A percentile compares a stretch with the other conserved stretches of the same genome.
These are phyloP conservation scores for Mycosphaerelloides madeirae DNA, from an alignment of 2,329 filamentous ascomycete species.

Conservation along the genomic window DNA sequence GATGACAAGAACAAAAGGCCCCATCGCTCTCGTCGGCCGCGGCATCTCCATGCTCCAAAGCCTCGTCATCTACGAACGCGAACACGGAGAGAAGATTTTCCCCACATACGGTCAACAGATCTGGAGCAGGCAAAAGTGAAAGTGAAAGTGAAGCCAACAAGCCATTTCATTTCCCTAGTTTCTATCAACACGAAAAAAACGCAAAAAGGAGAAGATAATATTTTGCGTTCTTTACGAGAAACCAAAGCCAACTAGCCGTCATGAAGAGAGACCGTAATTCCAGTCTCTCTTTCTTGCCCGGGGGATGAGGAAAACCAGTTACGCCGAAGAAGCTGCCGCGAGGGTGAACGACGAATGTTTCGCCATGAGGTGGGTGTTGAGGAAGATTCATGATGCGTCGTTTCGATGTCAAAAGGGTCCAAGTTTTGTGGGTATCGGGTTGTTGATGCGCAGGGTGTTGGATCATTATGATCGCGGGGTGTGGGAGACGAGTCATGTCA, in stretches of 20 bases:
- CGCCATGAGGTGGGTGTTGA: neutral
- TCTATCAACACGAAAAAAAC: conserved; percentile 9
- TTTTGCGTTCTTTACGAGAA: too few species aligned
- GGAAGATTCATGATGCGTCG: conserved; percentile 5
- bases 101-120: too few species aligned
- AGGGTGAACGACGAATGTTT: neutral
- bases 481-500: conserved; percentile 7
- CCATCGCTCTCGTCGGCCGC: too few species aligned
- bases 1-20: neutral
- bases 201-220: too few species aligned
- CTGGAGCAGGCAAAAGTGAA: too few species aligned
- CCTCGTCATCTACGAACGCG: too few species aligned
- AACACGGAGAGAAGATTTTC: too few species aligned
- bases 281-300: too few species aligned
- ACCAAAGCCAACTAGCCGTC: too few species aligned
- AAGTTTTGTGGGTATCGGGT: conserved; percentile 2
- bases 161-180: conserved; percentile 2
- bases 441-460: conserved; percentile 1
- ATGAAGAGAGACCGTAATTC: too few species aligned
- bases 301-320: neutral
- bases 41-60: too few species aligned
- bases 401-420: conserved; percentile 10
- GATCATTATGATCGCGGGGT: neutral
- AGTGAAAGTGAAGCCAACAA: neutral
- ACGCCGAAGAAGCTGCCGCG: neutral